These are phyloP conservation scores for Cryptococcus neoformans DNA, from an alignment of 1,284 basidiomycete genomes.

Conservation along the genomic window DNA sequence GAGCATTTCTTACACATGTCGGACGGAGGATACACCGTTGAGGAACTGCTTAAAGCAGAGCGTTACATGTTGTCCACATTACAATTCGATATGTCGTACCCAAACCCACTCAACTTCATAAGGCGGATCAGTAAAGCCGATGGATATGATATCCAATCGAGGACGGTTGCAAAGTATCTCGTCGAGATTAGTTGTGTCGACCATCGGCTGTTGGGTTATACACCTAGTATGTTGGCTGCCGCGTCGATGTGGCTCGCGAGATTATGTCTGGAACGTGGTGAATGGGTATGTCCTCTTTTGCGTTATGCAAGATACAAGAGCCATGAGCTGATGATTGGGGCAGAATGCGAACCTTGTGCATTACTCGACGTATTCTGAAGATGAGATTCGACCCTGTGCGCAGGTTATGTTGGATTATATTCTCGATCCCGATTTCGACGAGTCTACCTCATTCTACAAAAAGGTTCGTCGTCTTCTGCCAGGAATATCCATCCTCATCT, in stretches of 20 bases:
- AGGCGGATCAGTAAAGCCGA: slow-evolving; percentile 94
- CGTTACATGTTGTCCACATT: slow-evolving; percentile 88
- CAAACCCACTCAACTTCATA: slow-evolving; percentile 91
- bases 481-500: background rate
- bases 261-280: slow-evolving; percentile 72
- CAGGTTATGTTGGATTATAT: slow-evolving; percentile 93
- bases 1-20: slow-evolving; percentile 84
- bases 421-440: slow-evolving; percentile 59
- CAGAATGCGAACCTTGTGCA: slow-evolving; percentile 85
- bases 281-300: slow-evolving; percentile 66
- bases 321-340: background rate
- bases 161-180: slow-evolving; percentile 90
- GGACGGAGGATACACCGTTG: slow-evolving; percentile 79
- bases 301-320: no score
- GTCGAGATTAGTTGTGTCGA: slow-evolving; percentile 89
- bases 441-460: slow-evolving; percentile 67
- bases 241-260: slow-evolving; percentile 90
- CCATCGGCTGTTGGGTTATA: slow-evolving; percentile 73
- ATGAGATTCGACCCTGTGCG: slow-evolving; percentile 77
- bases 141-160: slow-evolving; percentile 84
- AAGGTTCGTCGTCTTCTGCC: slow-evolving; percentile 31
- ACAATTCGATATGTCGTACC: slow-evolving; percentile 87
- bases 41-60: slow-evolving; percentile 91
- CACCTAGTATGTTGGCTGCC: slow-evolving; percentile 83
- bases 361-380: slow-evolving; percentile 86